These are phyloP conservation scores for Phytopythium chamaehyphon DNA, from an alignment of 352 stramenopile genomes.

Conservation along the genomic window DNA sequence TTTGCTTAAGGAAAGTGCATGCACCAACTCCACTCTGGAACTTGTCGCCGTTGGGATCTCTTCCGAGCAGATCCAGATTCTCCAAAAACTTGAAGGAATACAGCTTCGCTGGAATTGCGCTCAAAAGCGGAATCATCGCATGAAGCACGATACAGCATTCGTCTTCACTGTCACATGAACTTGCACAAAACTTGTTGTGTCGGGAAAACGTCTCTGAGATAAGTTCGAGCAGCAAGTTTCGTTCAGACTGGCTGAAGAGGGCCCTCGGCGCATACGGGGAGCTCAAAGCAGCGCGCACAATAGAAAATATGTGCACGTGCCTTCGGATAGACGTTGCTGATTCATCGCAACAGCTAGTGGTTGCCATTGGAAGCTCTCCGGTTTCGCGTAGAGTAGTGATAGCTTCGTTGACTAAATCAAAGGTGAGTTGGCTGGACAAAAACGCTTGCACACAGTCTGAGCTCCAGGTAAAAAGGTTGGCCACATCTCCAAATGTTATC, in stretches of 20 bases:
- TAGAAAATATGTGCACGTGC: no score
- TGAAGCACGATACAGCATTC: constrained; percentile 34
- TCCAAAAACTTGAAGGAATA: constrained; percentile 17
- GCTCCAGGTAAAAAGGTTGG: not conserved
- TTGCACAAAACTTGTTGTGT: constrained; percentile 17
- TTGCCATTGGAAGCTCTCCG: no score
- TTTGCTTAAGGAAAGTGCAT: constrained; percentile 30
- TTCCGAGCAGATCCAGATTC: constrained; percentile 16
- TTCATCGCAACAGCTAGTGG: no score
- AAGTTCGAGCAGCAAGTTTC: constrained; percentile 16
- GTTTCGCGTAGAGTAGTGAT: no score
- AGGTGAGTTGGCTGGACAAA: no score
- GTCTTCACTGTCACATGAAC: constrained; percentile 33
- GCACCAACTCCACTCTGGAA: constrained; percentile 9
- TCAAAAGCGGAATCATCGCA: constrained; percentile 22
- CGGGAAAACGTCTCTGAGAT: constrained; percentile 16
- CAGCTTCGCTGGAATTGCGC: constrained; percentile 34
- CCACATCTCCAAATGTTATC: not conserved
- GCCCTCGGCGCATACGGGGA: no score
- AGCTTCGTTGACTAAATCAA: no score
- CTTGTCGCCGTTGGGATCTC: constrained; percentile 1
- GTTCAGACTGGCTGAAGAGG: not conserved
- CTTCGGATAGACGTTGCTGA: no score
- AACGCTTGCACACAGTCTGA: no score
- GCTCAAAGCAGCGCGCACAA: no score